Percentiles rank a stretch among this genome's conserved stretches.
phyloP scores from a whole-genome alignment of 768 basidiomycete species.

The Amanita rubescens region DNA sequence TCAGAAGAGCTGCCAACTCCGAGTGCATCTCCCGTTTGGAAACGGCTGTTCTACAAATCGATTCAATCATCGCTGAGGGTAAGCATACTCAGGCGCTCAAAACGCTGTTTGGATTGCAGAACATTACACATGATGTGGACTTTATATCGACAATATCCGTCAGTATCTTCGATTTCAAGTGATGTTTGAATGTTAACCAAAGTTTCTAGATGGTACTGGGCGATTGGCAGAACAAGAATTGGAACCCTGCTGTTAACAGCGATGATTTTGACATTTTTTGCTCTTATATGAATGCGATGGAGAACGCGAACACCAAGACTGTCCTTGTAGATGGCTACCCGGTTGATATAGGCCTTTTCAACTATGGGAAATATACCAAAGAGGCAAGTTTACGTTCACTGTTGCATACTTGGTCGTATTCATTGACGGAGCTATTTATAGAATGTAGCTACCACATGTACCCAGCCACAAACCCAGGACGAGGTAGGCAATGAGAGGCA shows the following conservation, averaged over 20 bases:
- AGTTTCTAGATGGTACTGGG: slow-evolving; percentile 47
- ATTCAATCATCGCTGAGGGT: slow-evolving; percentile 46
- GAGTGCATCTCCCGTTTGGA: slow-evolving; percentile 53
- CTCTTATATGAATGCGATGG: slow-evolving; percentile 40
- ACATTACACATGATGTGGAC: slow-evolving; percentile 66
- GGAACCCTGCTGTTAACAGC: slow-evolving; percentile 70
- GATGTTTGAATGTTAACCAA: not conserved
- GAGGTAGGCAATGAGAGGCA: slow-evolving; percentile 28
- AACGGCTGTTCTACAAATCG: slow-evolving; percentile 51
- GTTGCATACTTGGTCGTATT: not conserved
- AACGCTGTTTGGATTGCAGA: slow-evolving; percentile 65
- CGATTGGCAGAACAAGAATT: slow-evolving; percentile 78
- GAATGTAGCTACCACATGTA: slow-evolving; percentile 1
- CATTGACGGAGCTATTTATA: not conserved
- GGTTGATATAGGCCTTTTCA: slow-evolving; percentile 54
- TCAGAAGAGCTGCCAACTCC: slow-evolving; percentile 59
- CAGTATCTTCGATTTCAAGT: slow-evolving; percentile 10
- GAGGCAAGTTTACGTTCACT: slow-evolving; percentile 32
- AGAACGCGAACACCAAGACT: slow-evolving; percentile 25
- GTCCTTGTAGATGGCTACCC: slow-evolving; percentile 38
- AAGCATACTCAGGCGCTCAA: slow-evolving; percentile 50
- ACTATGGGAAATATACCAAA: slow-evolving; percentile 75
- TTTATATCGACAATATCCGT: slow-evolving; percentile 67
- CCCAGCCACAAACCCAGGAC: slow-evolving; percentile 29
- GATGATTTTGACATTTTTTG: slow-evolving; percentile 67